These are phyloP conservation scores for Penicillium desertorum DNA, from an alignment of 495 filamentous ascomycete genomes.

Conservation along the genomic window DNA sequence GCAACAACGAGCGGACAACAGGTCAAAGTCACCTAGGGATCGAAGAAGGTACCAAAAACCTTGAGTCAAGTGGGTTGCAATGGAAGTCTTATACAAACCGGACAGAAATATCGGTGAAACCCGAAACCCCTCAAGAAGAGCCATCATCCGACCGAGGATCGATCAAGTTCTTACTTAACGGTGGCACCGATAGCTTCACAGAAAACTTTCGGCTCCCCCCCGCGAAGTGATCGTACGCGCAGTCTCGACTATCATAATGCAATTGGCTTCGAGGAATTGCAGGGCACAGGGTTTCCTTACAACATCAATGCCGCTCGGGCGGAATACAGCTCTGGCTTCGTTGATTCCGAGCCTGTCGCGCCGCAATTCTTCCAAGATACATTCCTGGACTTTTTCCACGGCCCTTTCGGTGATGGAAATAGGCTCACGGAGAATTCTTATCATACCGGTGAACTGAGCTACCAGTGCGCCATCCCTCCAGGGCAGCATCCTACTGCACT, in stretches of 20 bases:
- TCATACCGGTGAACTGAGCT: constrained; percentile 18
- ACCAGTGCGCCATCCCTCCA: constrained; percentile 16
- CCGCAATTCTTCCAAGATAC: constrained; percentile 42
- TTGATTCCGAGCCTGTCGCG: constrained; percentile 27
- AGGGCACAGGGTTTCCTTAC: constrained; percentile 22
- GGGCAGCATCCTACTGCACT: constrained; percentile 24
- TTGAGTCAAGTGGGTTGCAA: not conserved
- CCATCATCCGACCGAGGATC: constrained; percentile 44
- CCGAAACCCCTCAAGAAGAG: constrained; percentile 28
- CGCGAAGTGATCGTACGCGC: constrained; percentile 40
- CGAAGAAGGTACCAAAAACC: constrained; percentile 20
- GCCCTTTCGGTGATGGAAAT: constrained; percentile 38
- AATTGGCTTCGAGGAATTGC: constrained; percentile 26
- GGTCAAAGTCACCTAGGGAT: constrained; percentile 14
- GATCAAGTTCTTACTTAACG: constrained; percentile 50
- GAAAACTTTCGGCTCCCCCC: constrained; percentile 46
- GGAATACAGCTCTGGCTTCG: constrained; percentile 23
- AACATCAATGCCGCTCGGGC: constrained; percentile 18
- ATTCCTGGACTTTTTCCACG: constrained; percentile 45
- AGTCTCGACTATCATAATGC: constrained; percentile 37
- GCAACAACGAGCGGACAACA: constrained; percentile 40
- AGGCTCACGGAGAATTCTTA: constrained; percentile 30
- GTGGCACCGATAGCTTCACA: constrained; percentile 47
- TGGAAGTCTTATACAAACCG: constrained; percentile 2
- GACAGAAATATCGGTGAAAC: constrained; percentile 25